A percentile compares a stretch with the other conserved stretches of the same genome.
These are phyloP conservation scores for Clitopilus passeckerianus DNA, from an alignment of 768 basidiomycete species.

Conservation along the genomic window DNA sequence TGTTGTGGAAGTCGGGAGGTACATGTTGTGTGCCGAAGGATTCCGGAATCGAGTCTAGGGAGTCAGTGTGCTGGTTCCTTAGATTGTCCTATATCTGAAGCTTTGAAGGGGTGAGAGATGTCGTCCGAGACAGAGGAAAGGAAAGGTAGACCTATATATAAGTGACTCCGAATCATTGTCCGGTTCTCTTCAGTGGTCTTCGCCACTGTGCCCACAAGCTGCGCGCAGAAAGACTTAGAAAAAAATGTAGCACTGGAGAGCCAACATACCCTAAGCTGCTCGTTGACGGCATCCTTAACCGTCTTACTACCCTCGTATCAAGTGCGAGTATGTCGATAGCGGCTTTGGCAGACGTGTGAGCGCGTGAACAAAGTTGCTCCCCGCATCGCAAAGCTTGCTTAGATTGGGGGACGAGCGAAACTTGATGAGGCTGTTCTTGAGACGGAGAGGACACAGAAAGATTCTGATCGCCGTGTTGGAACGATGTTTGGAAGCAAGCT, in stretches of 20 bases:
- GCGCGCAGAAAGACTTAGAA: not conserved
- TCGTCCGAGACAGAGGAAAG: not conserved
- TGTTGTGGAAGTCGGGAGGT: conserved; percentile 68
- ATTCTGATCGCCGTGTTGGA: too few relatives aligned
- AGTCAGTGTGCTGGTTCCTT: conserved; percentile 53
- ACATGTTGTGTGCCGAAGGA: conserved; percentile 68
- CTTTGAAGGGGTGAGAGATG: too few relatives aligned
- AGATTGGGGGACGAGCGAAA: conserved; percentile 74
- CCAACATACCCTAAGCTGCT: conserved; percentile 67
- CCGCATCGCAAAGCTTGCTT: conserved; percentile 81
- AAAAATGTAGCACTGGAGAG: not conserved
- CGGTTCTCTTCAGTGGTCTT: conserved; percentile 74
- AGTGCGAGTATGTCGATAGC: conserved; percentile 71
- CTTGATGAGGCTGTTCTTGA: conserved; percentile 54
- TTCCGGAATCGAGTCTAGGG: conserved; percentile 68
- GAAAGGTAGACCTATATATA: conserved; percentile 47
- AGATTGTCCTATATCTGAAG: too few relatives aligned
- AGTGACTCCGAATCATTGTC: conserved; percentile 49
- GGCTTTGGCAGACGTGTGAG: conserved; percentile 60
- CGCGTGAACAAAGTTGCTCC: conserved; percentile 66
- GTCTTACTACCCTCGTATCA: conserved; percentile 78
- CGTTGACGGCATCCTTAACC: conserved; percentile 67
- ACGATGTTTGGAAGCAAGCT: too few relatives aligned
- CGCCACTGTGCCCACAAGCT: conserved; percentile 72
- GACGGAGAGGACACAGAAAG: conserved; percentile 18